Evolutionary conservation across 2,329 filamentous ascomycete genomes (phyloP), one percentile per base, ranked within the genome.

Genomic region (Myotisia sp.): DNA sequence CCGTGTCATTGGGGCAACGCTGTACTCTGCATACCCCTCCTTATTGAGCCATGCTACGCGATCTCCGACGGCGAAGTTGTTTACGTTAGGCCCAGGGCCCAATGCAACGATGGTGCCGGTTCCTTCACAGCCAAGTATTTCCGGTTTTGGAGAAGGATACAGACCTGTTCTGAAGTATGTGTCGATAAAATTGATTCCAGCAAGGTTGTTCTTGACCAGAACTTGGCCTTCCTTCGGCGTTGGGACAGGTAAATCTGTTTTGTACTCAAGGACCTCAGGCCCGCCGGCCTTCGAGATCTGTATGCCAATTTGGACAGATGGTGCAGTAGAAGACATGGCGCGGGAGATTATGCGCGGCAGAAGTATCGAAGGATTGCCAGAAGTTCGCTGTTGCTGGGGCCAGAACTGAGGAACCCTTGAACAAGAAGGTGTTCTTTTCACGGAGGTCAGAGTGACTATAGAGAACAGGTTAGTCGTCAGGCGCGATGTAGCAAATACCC

Each of bases 141-240:
- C 70, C 3, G 85, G 86, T 47, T 80, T 74, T 2, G 62, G 53
- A 1, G 79, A 68, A 1, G 75, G 63, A 65, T 93, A 93, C 33
- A 92, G 71, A 7, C 86, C 86, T 8, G 70, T 74, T 53, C 86
- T 83, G 70, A 86, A 92, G 61, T 93, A 92, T 24, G 71, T 92
- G 58, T 93, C 86, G 49, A 93, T 92, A 60, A 71, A 93, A 60
- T 93, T 93, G 41, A 93, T 64, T 39, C 85, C 86, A 31, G 79
- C 67, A 52, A 71, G 80, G 43, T 77, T 72, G 57, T 92, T 92
- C 58, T 78, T 79, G 38, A 93, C 71, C 3, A 93, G 70, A 14
- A 93, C 58, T 45, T 92, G 68, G 38, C 74, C 76, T n/a, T 76
- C 71, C 22, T 71, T 63, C 2, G 70, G 71, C 32, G 66, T 60